phyloP scores from a whole-genome alignment of 495 filamentous ascomycete genomes.

The Aspergillus coremiiformis region DNA sequence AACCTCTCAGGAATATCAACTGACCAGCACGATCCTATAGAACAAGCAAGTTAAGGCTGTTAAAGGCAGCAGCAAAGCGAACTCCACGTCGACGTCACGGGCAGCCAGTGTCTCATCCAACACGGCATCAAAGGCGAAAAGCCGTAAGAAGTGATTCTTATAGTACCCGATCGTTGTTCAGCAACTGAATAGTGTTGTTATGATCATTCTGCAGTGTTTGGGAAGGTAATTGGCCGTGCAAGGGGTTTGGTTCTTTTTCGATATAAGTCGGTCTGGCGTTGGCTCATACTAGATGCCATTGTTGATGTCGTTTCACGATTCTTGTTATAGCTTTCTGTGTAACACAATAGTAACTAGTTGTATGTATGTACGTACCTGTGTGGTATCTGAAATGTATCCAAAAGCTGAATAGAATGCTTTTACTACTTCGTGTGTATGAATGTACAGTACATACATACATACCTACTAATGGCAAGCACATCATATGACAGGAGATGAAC shows the following conservation, averaged over 20 bases:
- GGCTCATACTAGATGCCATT: slow-evolving; percentile 13
- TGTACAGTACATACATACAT: no score
- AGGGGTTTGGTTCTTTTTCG: slow-evolving; percentile 5
- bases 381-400: slow-evolving; percentile 5
- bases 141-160: slow-evolving; percentile 39
- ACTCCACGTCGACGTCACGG: slow-evolving; percentile 46
- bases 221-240: slow-evolving; percentile 3
- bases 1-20: neutral
- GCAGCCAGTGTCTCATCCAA: slow-evolving; percentile 52
- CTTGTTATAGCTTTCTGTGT: slow-evolving; percentile 3
- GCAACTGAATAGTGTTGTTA: slow-evolving; percentile 7
- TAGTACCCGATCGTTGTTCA: neutral
- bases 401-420: slow-evolving; percentile 7
- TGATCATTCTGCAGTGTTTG: slow-evolving; percentile 12
- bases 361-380: neutral
- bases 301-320: slow-evolving; percentile 2
- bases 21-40: slow-evolving; percentile 27
- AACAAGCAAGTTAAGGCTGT: slow-evolving; percentile 55
- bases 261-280: slow-evolving; percentile 14
- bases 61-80: slow-evolving; percentile 48
- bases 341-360: slow-evolving; percentile 8
- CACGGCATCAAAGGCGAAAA: slow-evolving; percentile 41
- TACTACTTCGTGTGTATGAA: no score
- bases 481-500: neutral
- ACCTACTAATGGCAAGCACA: no score